Evolutionary conservation across 805 yeast genomes (phyloP).

Genomic region (Starmera pachycereana): DNA sequence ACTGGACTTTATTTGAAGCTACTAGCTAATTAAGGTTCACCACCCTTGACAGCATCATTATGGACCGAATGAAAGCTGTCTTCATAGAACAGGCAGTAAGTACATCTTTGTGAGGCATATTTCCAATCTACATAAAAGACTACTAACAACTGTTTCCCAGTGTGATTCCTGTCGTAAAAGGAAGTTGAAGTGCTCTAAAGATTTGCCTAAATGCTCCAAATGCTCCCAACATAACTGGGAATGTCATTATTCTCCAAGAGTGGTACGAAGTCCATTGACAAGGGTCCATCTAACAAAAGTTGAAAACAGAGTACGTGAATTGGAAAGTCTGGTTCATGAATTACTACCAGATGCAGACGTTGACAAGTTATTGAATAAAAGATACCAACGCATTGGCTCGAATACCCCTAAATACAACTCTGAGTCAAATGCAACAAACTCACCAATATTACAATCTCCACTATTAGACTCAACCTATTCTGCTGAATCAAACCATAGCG

Average conservation of each 20-base stretch:
- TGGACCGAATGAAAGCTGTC: constrained; percentile 2
- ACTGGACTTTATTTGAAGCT: no score
- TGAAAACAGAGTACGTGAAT: constrained; percentile 41
- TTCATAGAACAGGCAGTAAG: constrained; percentile 5
- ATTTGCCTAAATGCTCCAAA: constrained; percentile 64
- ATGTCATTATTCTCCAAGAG: constrained; percentile 70
- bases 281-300: constrained; percentile 72
- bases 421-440: not conserved
- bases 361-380: constrained; percentile 24
- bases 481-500: constrained; percentile 1
- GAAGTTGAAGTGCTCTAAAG: constrained; percentile 74
- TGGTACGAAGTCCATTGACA: constrained; percentile 72
- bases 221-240: constrained; percentile 65
- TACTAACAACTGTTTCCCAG: constrained; percentile 7
- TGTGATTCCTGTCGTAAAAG: constrained; percentile 81
- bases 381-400: constrained; percentile 3
- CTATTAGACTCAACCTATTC: constrained; percentile 1
- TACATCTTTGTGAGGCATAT: not conserved
- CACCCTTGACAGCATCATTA: not conserved
- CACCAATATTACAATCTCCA: not conserved
- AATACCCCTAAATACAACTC: not conserved
- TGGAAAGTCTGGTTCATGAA: constrained; percentile 34
- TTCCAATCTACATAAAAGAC: not conserved
- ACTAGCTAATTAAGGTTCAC: no score
- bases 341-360: constrained; percentile 36